Conservation (phyloP, 495 filamentous ascomycete genomes). For the Penicillium arizonense region DNA sequence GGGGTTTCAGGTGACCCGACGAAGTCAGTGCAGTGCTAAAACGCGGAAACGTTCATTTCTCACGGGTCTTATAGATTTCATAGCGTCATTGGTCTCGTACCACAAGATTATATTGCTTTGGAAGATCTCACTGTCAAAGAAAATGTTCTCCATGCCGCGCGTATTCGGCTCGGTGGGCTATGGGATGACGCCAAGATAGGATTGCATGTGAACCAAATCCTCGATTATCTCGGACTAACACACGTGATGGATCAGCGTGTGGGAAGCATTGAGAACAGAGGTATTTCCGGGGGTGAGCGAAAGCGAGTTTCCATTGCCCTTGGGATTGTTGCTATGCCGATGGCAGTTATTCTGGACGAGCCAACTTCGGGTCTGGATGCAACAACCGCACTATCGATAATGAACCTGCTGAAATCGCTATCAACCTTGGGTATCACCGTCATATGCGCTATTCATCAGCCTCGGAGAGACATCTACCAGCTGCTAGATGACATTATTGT, state of each 20-base stretch:
- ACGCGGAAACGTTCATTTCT: background rate
- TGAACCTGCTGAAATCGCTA: slow-evolving; percentile 62
- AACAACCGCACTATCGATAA: slow-evolving; percentile 62
- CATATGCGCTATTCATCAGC: slow-evolving; percentile 74
- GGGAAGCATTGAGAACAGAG: slow-evolving; percentile 68
- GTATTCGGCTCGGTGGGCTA: slow-evolving; percentile 30
- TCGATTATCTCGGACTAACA: background rate
- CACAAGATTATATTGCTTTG: slow-evolving; percentile 51
- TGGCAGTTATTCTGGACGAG: slow-evolving; percentile 71
- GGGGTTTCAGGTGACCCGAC: background rate
- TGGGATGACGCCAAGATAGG: background rate
- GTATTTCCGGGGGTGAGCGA: slow-evolving; percentile 72
- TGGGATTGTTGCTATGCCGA: slow-evolving; percentile 61
- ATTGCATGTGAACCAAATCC: background rate
- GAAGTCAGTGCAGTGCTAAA: background rate
- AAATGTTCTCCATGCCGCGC: slow-evolving; percentile 51
- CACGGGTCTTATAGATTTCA: slow-evolving; percentile 24
- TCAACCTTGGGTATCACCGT: slow-evolving; percentile 67
- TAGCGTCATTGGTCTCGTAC: slow-evolving; percentile 42
- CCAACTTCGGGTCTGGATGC: slow-evolving; percentile 75
- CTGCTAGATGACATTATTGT: slow-evolving; percentile 77
- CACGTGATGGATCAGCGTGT: slow-evolving; percentile 70
- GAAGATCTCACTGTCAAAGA: slow-evolving; percentile 51
- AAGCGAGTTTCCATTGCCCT: slow-evolving; percentile 48
- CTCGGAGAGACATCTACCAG: slow-evolving; percentile 69